Base-by-base conservation (phyloP, 2,329 filamentous ascomycete species). In the Dothideomycetes sp. region DNA sequence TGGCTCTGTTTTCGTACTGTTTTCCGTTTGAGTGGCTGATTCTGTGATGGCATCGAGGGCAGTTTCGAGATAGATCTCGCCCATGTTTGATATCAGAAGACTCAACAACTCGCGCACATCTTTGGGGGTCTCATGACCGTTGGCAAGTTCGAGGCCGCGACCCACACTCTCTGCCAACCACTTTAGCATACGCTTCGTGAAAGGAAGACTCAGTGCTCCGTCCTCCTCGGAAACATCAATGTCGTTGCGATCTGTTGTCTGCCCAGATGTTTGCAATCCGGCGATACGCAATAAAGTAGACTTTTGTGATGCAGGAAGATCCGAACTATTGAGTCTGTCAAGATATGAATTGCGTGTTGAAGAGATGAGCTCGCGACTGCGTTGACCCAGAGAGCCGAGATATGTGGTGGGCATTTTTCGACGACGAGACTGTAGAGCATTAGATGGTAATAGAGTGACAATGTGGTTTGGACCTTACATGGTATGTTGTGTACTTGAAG, bases 111-210 rank as follows among this genome's bases (percentile, higher is more conserved):
- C 79, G 32, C 82, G 83, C 42, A 96, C 85, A 60, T 98, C 91
- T 60, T 94, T 96, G 12, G 91, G 86, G 4, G 87, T 95, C 52
- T 98, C 91, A 43, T 74, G 82, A 37, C 80, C 80, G 17, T 84
- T 82, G 17, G 84, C 87, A n/a, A 98, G 71, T 60, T 98, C 91
- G 8, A 98, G 71, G 0, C 87, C 86, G 48, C 91, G 74, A 27
- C 91, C 84, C 17, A 98, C 89, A 47, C 85, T 87, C 67, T 98
- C 91, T 2, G 91, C 91, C 28, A 98, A 69, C 91, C 91, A 98
- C 58, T 85, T 93, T 45, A 98, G 74, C 88, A 98, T 98, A 43
- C 91, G 77, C 64, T 96, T 96, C n/a, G 88, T 85, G 58, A 84
- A 87, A n/a, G 78, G 70, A 4, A 93, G 70, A 50, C 80, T 89